Conservation (phyloP, 106 monocot genomes). For the Phalaenopsis aphrodite region DNA sequence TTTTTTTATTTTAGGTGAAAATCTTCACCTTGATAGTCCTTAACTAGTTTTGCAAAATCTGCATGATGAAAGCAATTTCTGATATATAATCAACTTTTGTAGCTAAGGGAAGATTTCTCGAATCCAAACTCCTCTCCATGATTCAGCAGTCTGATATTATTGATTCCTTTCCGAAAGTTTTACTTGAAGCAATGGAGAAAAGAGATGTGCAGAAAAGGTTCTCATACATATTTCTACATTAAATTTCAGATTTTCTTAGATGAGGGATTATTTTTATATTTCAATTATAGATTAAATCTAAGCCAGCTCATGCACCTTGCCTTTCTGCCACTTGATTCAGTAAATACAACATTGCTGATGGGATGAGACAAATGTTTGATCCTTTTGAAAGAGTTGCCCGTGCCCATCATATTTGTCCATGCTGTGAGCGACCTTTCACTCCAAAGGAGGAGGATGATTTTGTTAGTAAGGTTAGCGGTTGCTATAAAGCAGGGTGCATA, state of each 20-base stretch:
- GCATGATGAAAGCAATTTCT: background rate
- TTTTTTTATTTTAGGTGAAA: background rate
- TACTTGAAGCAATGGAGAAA: conserved; percentile 70
- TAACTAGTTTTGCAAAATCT: background rate
- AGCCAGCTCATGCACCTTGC: background rate
- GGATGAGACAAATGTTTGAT: conserved; percentile 98
- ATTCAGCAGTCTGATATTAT: conserved; percentile 28
- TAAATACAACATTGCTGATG: conserved; percentile 93
- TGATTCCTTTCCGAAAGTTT: conserved; percentile 60
- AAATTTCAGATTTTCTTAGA: background rate
- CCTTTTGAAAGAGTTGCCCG: conserved; percentile 98
- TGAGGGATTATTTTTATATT: background rate
- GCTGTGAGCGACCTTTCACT: conserved; percentile 90
- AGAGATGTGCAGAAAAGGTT: conserved; percentile 91
- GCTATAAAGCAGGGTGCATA: background rate
- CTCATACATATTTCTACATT: background rate
- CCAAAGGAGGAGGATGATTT: conserved; percentile 93
- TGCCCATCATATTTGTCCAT: conserved; percentile 88
- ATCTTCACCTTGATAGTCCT: background rate
- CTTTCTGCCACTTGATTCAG: conserved; percentile 24
- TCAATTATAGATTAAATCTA: background rate
- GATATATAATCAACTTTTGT: conserved; percentile 14
- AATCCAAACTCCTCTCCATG: conserved; percentile 62
- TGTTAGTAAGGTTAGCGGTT: conserved; percentile 63
- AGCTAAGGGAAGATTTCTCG: conserved; percentile 89